Percentiles rank a stretch among this genome's conserved stretches.
These are phyloP conservation scores for Tylopilus plumbeoviolaceoides DNA, from an alignment of 768 basidiomycete genomes.

Conservation along the genomic window DNA sequence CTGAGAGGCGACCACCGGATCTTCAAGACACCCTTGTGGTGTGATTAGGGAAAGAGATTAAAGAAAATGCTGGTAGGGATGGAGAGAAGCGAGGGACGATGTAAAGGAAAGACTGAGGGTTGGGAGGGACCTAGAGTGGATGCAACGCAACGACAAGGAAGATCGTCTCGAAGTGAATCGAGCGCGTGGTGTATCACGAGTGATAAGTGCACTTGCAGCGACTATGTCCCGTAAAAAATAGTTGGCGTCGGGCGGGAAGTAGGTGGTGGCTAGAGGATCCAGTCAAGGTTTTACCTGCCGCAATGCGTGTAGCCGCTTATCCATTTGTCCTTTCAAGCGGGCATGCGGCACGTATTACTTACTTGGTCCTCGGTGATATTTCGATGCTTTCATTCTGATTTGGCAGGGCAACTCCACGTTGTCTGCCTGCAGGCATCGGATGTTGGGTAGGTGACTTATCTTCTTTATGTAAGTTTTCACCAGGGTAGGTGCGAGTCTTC, in stretches of 20 bases:
- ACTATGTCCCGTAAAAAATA: conserved; percentile 26
- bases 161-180: conserved; percentile 54
- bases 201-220: conserved; percentile 22
- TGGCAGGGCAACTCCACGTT: conserved; percentile 54
- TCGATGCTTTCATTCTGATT: conserved; percentile 49
- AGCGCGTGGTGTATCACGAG: conserved; percentile 34
- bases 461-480: conserved; percentile 41
- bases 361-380: conserved; percentile 35
- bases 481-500: conserved; percentile 9
- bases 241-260: conserved; percentile 20
- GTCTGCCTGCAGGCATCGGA: conserved; percentile 69
- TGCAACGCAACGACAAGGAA: conserved; percentile 31
- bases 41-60: conserved; percentile 21
- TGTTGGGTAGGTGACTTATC: conserved; percentile 37
- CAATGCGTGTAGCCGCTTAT: conserved; percentile 54
- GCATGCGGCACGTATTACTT: conserved; percentile 30
- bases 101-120: conserved; percentile 35
- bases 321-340: conserved; percentile 38
- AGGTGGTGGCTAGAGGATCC: conserved; percentile 20
- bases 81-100: conserved; percentile 27
- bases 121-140: conserved; percentile 23
- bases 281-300: conserved; percentile 40
- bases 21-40: conserved; percentile 13
- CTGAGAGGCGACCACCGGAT: conserved; percentile 7
- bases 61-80: conserved; percentile 14